Conservation (phyloP, 1,284 basidiomycete genomes). For the Sphagnurus paluster region DNA sequence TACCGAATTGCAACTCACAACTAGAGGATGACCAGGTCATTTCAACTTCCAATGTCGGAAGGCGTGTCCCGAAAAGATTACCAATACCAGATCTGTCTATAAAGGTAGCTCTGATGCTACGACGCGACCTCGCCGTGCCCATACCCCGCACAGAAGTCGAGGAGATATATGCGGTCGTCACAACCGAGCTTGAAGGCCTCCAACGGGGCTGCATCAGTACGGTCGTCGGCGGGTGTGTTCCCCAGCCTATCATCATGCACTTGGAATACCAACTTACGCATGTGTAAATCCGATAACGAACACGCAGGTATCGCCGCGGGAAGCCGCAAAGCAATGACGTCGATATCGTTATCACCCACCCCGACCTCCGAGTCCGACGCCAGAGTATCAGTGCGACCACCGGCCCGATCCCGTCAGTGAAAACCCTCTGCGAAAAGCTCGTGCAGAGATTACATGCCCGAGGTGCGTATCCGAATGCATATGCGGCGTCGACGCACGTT, state of each 20-base stretch:
- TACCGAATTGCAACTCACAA: slow-evolving; percentile 23
- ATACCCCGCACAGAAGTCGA: slow-evolving; percentile 72
- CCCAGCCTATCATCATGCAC: not conserved
- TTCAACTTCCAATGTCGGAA: slow-evolving; percentile 33
- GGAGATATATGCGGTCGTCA: slow-evolving; percentile 58
- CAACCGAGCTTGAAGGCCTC: slow-evolving; percentile 54
- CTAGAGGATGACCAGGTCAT: slow-evolving; percentile 17
- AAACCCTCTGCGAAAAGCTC: slow-evolving; percentile 50
- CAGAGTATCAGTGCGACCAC: too few relatives aligned
- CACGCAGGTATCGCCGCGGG: slow-evolving; percentile 69
- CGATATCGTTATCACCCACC: slow-evolving; percentile 78
- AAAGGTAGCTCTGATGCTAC: slow-evolving; percentile 50
- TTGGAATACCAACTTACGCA: too few relatives aligned
- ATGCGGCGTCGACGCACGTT: too few relatives aligned
- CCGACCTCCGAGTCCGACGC: slow-evolving; percentile 40
- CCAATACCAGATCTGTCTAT: slow-evolving; percentile 41
- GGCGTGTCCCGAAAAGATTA: slow-evolving; percentile 16
- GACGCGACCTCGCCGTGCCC: slow-evolving; percentile 49
- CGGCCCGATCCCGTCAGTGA: too few relatives aligned
- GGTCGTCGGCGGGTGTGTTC: slow-evolving; percentile 68
- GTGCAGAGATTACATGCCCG: slow-evolving; percentile 52
- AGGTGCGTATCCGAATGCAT: too few relatives aligned
- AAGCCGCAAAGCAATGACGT: slow-evolving; percentile 74
- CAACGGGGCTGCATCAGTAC: slow-evolving; percentile 62
- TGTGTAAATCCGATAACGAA: not conserved